A percentile compares a stretch with the other conserved stretches of the same genome.
Conservation (phyloP, 176 grass and related monocot genomes). For the Musa beccarii region DNA sequence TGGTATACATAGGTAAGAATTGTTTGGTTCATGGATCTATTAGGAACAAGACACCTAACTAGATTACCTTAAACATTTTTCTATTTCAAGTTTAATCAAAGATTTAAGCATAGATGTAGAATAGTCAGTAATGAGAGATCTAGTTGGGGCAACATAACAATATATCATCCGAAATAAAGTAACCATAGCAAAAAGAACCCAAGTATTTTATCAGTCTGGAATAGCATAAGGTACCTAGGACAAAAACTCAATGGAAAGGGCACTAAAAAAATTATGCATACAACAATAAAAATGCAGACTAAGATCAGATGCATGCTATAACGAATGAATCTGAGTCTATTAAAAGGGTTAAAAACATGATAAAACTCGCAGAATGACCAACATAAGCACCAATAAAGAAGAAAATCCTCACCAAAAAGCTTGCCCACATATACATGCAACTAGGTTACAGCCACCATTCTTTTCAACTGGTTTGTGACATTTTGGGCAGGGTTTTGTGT, state of each 20-base stretch:
- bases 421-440: constrained; percentile 77
- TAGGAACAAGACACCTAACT: background rate
- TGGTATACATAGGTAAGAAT: background rate
- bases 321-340: background rate
- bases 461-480: constrained; percentile 86
- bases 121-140: background rate
- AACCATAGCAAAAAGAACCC: background rate
- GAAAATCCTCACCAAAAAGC: constrained; percentile 57
- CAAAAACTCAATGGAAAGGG: background rate
- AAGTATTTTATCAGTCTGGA: background rate
- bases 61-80: background rate
- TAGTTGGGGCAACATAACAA: no score
- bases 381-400: constrained; percentile 11
- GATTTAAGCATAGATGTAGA: background rate
- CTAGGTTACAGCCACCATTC: constrained; percentile 78
- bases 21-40: background rate
- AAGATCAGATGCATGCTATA: background rate
- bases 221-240: background rate
- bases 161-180: background rate
- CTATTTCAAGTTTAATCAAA: background rate
- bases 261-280: background rate
- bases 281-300: background rate
- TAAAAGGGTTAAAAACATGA: background rate
- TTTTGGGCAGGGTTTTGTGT: constrained; percentile 83
- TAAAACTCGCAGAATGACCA: background rate